Conservation (phyloP, 345 rosid species). For the Mallotus nudiflorus region DNA sequence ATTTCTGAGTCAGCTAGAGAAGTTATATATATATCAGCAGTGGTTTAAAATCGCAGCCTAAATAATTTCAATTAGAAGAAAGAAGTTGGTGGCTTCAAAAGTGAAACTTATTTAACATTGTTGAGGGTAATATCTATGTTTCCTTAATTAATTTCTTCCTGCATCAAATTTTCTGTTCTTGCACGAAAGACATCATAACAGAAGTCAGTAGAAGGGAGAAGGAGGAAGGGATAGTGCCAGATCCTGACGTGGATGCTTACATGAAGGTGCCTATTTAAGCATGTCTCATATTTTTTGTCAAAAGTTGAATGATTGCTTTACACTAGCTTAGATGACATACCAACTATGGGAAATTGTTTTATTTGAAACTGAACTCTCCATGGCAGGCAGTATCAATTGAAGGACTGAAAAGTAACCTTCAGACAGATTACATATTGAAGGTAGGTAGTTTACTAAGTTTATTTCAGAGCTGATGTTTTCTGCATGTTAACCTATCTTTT, state of each 20-base stretch:
- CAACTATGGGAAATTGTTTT: not conserved
- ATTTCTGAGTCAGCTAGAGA: no score
- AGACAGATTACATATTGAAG: constrained; percentile 46
- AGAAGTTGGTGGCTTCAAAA: no score
- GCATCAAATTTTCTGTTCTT: not conserved
- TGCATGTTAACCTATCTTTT: not conserved
- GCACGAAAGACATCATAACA: constrained; percentile 21
- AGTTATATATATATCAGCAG: no score
- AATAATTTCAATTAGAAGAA: no score
- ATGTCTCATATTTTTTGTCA: not conserved
- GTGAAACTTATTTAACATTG: no score
- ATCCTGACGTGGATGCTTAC: constrained; percentile 40
- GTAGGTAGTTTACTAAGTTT: constrained; percentile 30
- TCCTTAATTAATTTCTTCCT: no score
- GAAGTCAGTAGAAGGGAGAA: constrained; percentile 38
- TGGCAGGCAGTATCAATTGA: constrained; percentile 38
- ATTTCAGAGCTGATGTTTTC: no score
- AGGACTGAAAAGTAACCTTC: constrained; percentile 37
- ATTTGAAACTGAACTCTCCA: constrained; percentile 1
- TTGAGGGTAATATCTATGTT: no score
- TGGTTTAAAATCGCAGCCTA: no score
- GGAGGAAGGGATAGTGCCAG: constrained; percentile 35
- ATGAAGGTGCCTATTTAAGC: constrained; percentile 34
- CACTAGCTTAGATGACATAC: no score
- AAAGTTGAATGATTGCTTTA: no score